Conservation (phyloP, 140 eudicot species). For the Stevia rebaudiana region DNA sequence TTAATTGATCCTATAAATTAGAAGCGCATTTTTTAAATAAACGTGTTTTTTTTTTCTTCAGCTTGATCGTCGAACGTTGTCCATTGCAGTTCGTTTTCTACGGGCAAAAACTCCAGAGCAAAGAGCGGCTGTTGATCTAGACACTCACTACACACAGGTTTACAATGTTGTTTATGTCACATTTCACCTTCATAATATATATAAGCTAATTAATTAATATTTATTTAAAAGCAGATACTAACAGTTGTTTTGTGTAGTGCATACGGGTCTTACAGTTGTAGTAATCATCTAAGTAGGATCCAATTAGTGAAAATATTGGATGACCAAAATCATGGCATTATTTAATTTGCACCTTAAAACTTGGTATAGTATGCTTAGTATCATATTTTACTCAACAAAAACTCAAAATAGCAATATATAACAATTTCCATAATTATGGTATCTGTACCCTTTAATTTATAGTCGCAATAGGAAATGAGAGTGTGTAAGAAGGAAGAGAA, state of each 20-base stretch:
- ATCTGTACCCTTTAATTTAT: neutral
- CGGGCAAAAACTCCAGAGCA: constrained; percentile 96
- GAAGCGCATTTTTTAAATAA: neutral
- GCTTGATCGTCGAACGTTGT: constrained; percentile 69
- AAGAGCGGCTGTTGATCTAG: constrained; percentile 94
- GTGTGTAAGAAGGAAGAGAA: neutral
- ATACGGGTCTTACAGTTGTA: neutral
- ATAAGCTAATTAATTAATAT: no score
- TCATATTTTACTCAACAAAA: no score
- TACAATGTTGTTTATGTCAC: constrained; percentile 8
- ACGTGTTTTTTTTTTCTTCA: constrained; percentile 24
- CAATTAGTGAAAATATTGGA: neutral
- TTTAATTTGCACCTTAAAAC: neutral
- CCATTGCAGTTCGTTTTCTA: constrained; percentile 71
- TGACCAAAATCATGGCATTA: neutral
- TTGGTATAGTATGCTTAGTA: neutral
- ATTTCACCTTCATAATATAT: neutral
- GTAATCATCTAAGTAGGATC: neutral
- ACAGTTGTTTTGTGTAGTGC: neutral
- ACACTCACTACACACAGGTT: constrained; percentile 93
- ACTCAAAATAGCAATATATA: neutral
- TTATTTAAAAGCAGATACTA: neutral
- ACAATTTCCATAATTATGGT: neutral
- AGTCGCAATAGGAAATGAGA: neutral
- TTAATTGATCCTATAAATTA: neutral